Conservation (phyloP, 1,284 basidiomycete species). For the Erythrobasidium hasegawianum region DNA sequence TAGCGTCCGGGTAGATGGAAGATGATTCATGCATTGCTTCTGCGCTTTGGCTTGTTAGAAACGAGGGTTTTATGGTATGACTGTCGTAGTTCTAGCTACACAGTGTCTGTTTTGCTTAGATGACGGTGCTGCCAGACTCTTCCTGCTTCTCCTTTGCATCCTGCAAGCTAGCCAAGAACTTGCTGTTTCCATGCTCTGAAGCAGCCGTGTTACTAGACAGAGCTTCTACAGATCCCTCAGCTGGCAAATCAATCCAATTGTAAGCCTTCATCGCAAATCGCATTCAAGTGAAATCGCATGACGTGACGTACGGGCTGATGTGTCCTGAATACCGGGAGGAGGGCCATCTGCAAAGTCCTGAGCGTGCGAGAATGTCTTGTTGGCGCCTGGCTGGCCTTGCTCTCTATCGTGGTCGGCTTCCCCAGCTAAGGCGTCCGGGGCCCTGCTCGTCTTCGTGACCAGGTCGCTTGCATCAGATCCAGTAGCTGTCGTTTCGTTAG, state of each 20-base stretch:
- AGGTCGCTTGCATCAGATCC: background rate
- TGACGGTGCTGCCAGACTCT: conserved; percentile 16
- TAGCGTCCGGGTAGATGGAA: background rate
- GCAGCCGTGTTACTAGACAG: conserved; percentile 19
- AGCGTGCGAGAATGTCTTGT: conserved; percentile 23
- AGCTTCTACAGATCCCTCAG: conserved; percentile 7
- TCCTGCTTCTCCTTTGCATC: conserved; percentile 23
- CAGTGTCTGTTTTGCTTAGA: background rate
- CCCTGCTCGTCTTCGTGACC: conserved; percentile 7
- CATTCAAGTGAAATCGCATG: no score
- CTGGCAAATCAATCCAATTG: background rate
- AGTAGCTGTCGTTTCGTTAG: background rate
- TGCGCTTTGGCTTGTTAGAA: background rate
- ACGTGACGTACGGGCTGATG: background rate
- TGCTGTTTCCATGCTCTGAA: conserved; percentile 11
- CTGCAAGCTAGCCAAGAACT: conserved; percentile 15
- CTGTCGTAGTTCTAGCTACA: background rate
- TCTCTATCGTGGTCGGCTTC: conserved; percentile 8
- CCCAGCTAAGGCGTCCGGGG: conserved; percentile 2
- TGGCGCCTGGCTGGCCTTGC: conserved; percentile 13
- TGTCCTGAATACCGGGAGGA: conserved; percentile 6
- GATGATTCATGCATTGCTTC: background rate
- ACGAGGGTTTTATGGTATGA: background rate
- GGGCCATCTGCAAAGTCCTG: conserved; percentile 14
- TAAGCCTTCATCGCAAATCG: no score